Evolutionary conservation across 805 yeast genomes (phyloP).

Genomic region (Spencermartinsiella europaea): DNA sequence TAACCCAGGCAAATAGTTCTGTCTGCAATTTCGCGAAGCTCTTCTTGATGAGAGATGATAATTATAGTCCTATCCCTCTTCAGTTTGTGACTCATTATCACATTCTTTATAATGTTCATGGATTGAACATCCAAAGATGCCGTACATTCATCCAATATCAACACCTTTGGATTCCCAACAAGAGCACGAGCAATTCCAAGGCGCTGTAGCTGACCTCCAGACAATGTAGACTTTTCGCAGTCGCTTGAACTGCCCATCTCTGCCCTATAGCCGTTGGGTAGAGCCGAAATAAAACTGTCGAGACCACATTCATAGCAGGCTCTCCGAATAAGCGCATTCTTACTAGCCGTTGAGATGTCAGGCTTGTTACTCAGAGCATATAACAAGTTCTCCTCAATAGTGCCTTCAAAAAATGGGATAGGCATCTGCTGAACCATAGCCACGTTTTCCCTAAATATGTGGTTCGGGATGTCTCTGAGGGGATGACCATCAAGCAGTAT

Average conservation of each 20-base stretch:
- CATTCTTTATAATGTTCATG: conserved; percentile 42
- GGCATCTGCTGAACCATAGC: conserved; percentile 76
- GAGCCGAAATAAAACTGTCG: conserved; percentile 44
- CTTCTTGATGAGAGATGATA: conserved; percentile 69
- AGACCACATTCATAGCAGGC: conserved; percentile 45
- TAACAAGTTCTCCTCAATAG: conserved; percentile 62
- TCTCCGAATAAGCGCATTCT: conserved; percentile 29
- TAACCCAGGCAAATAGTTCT: conserved; percentile 35
- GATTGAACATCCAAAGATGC: conserved; percentile 75
- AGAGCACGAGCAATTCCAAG: conserved; percentile 80
- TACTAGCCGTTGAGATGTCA: not conserved
- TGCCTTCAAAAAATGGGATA: conserved; percentile 57
- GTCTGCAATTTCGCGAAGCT: conserved; percentile 57
- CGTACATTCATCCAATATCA: conserved; percentile 81
- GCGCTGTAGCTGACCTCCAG: conserved; percentile 91
- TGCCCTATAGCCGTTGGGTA: conserved; percentile 59
- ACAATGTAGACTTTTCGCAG: conserved; percentile 40
- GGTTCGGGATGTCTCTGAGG: conserved; percentile 41
- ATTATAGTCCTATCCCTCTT: conserved; percentile 44
- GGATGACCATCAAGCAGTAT: conserved; percentile 46
- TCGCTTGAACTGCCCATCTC: conserved; percentile 45
- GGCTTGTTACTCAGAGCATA: conserved; percentile 38
- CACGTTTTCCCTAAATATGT: conserved; percentile 47
- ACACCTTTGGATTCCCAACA: conserved; percentile 57
- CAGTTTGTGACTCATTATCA: conserved; percentile 39